Percentiles rank a stretch among this genome's conserved stretches.
Evolutionary conservation across 345 rosid genomes (phyloP).

Genomic region (Populus nigra): DNA sequence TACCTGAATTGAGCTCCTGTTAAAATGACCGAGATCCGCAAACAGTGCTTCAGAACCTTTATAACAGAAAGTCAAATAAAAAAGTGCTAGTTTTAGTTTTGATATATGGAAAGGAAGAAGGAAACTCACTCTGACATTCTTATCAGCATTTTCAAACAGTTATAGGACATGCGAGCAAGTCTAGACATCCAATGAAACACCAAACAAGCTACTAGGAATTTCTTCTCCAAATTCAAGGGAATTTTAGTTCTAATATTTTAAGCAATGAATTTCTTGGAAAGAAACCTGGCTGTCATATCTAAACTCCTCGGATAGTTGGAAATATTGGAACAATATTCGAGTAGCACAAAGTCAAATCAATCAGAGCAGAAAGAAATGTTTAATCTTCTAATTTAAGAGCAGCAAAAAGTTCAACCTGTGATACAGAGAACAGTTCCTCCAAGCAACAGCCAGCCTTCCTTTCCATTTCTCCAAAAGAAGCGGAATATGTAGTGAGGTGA

Average conservation of each 20-base stretch:
- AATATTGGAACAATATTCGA: not conserved
- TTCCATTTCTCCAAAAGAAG: conserved; percentile 64
- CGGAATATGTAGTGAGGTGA: conserved; percentile 61
- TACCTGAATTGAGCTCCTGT: conserved; percentile 59
- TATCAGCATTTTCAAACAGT: not conserved
- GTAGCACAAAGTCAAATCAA: not conserved
- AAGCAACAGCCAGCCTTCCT: conserved; percentile 72
- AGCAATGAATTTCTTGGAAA: not conserved
- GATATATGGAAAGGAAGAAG: not conserved
- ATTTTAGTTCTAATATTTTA: not conserved
- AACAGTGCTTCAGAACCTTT: conserved; percentile 88
- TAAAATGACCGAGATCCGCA: conserved; percentile 91
- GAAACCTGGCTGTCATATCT: not conserved
- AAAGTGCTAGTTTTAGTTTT: not conserved
- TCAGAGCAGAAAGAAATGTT: not conserved
- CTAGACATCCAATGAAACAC: not conserved
- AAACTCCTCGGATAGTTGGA: not conserved
- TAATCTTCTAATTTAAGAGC: not conserved
- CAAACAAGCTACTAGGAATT: not conserved
- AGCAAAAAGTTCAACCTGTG: conserved; percentile 46
- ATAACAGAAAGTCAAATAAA: not conserved
- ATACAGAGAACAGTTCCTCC: conserved; percentile 85
- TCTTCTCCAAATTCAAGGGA: not conserved
- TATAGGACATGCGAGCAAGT: not conserved
- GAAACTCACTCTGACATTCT: not conserved